These are phyloP conservation scores for Candida smagusa DNA, from an alignment of 1,139 yeast genomes.

Conservation along the genomic window DNA sequence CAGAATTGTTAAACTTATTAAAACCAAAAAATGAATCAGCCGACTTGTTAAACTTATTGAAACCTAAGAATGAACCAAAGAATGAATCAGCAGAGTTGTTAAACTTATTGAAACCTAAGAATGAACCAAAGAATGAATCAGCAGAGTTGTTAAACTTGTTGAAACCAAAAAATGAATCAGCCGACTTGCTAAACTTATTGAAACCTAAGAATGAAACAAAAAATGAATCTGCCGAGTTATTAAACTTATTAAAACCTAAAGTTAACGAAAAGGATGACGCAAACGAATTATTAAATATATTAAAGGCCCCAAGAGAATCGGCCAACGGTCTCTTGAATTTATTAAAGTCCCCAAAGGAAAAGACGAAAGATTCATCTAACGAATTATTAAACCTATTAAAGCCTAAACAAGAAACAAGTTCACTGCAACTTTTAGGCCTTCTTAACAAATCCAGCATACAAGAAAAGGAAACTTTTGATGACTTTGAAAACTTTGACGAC, in stretches of 20 bases:
- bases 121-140: slow-evolving; percentile 11
- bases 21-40: neutral
- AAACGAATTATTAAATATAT: slow-evolving; percentile 4
- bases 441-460: too few relatives aligned
- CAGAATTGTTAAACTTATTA: slow-evolving; percentile 2
- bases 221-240: slow-evolving; percentile 4
- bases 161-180: slow-evolving; percentile 9
- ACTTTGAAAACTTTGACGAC: slow-evolving; percentile 30
- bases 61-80: slow-evolving; percentile 11
- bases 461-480: slow-evolving; percentile 9
- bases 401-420: too few relatives aligned
- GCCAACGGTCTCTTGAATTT: too few relatives aligned
- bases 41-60: slow-evolving; percentile 21
- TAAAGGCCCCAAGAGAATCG: neutral
- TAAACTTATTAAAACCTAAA: slow-evolving; percentile 6
- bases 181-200: slow-evolving; percentile 7
- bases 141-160: slow-evolving; percentile 21
- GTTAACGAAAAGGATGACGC: slow-evolving; percentile 4
- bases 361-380: too few relatives aligned
- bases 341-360: too few relatives aligned
- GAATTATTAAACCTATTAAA: too few relatives aligned
- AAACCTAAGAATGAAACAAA: slow-evolving; percentile 2
- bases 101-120: slow-evolving; percentile 20
- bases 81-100: slow-evolving; percentile 13
- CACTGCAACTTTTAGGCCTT: too few relatives aligned